These are phyloP conservation scores for Cyclocybe aegerita DNA, from an alignment of 768 basidiomycete genomes.

Conservation along the genomic window DNA sequence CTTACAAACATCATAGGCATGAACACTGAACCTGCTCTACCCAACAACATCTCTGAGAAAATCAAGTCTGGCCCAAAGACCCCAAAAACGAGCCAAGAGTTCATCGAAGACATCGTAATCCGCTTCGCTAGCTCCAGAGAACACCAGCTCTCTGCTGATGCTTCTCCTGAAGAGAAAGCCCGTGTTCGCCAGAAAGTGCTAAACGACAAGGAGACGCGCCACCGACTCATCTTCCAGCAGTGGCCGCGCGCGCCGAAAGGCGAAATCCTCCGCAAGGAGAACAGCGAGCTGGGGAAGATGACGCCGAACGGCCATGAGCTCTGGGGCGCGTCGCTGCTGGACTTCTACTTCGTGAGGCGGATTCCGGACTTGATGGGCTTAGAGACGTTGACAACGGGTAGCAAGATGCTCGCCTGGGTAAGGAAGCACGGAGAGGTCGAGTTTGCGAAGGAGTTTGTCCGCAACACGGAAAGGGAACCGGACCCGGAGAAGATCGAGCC, in stretches of 20 bases:
- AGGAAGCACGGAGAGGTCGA: conserved; percentile 30
- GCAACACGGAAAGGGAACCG: conserved; percentile 32
- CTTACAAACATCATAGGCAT: no score
- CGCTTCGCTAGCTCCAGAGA: no score
- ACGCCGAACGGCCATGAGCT: conserved; percentile 28
- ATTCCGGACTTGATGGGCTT: conserved; percentile 15
- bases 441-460: conserved; percentile 30
- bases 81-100: no score
- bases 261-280: conserved; percentile 9
- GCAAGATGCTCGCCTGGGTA: conserved; percentile 34
- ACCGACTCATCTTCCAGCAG: conserved; percentile 23
- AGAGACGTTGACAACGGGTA: conserved; percentile 28
- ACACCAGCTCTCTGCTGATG: no score
- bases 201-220: neutral
- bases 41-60: no score
- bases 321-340: conserved; percentile 44
- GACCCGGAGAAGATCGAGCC: conserved; percentile 30
- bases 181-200: no score
- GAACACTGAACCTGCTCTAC: no score
- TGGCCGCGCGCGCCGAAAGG: conserved; percentile 35
- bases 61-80: no score
- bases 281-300: conserved; percentile 25
- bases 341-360: conserved; percentile 35
- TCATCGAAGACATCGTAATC: no score
- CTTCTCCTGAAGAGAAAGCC: no score